Conservation (phyloP, 768 basidiomycete genomes). For the Suillus variegatus region DNA sequence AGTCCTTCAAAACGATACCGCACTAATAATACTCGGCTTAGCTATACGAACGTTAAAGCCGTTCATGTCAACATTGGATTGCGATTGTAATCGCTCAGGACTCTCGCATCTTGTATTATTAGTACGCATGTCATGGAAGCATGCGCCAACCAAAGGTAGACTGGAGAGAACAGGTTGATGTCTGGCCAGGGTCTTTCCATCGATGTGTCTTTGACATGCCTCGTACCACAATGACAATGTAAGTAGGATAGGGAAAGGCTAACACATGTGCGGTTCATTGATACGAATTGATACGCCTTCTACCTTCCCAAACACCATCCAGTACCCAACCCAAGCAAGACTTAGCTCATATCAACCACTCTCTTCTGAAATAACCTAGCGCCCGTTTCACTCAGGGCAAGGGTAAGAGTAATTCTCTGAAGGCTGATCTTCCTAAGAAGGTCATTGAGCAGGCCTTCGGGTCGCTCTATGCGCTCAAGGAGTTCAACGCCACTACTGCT, state of each 20-base stretch:
- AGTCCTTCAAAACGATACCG: background rate
- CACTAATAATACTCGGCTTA: constrained; percentile 18
- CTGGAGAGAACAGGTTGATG: no score
- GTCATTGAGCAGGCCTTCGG: constrained; percentile 70
- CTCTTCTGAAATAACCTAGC: constrained; percentile 97
- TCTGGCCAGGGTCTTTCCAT: no score
- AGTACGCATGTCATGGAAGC: background rate
- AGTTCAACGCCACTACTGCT: constrained; percentile 83
- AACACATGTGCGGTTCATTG: no score
- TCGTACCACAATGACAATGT: no score
- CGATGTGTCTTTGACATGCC: no score
- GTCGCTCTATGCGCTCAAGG: constrained; percentile 65
- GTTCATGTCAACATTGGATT: constrained; percentile 55
- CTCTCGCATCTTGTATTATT: background rate
- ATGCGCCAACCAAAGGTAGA: no score
- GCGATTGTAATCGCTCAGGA: background rate
- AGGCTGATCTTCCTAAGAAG: constrained; percentile 62
- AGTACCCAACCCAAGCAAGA: no score
- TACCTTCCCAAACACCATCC: no score
- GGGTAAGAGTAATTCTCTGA: constrained; percentile 60
- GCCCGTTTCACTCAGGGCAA: constrained; percentile 54
- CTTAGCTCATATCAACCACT: constrained; percentile 68
- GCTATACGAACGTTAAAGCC: constrained; percentile 60
- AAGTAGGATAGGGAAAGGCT: no score
- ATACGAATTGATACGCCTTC: no score